phyloP scores from a whole-genome alignment of 2,329 filamentous ascomycete species.

The Apiospora koreana region DNA sequence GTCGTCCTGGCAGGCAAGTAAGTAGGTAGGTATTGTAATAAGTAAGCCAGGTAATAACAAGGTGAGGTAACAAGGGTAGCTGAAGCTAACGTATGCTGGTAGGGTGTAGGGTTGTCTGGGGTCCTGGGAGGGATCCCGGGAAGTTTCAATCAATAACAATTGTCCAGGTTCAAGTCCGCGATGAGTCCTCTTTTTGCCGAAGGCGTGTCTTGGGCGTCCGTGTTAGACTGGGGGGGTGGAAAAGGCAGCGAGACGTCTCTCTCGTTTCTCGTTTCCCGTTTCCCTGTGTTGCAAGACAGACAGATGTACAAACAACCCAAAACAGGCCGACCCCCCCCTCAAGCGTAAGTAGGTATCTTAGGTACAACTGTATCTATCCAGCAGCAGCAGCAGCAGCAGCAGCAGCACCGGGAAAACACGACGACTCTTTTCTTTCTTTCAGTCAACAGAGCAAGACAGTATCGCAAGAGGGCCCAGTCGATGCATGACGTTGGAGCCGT shows the following conservation, averaged over 20 bases:
- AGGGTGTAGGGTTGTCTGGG: constrained; percentile 3
- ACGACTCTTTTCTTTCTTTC: background rate
- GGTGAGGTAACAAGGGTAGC: constrained; percentile 1
- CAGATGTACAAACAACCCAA: background rate
- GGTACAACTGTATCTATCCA: background rate
- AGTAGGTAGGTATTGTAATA: background rate
- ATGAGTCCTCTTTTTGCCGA: constrained; percentile 7
- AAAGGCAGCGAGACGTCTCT: background rate
- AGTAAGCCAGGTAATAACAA: constrained; percentile 1
- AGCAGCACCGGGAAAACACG: background rate
- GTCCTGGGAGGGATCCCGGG: constrained; percentile 5
- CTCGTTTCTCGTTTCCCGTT: too few species aligned
- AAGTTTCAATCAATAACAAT: constrained; percentile 11
- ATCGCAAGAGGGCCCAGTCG: background rate
- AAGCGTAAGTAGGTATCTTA: too few species aligned
- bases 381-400: background rate
- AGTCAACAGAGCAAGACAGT: background rate
- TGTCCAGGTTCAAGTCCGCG: constrained; percentile 5
- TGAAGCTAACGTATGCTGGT: constrained; percentile 2
- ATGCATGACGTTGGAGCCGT: constrained; percentile 1
- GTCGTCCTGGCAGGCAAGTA: background rate
- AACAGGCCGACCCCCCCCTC: background rate
- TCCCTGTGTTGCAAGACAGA: constrained; percentile 4
- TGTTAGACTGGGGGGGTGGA: background rate
- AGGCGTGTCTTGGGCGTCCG: constrained; percentile 5